Evolutionary conservation across 306 rosid species (phyloP).

Genomic region (Casuarina cunninghamiana): DNA sequence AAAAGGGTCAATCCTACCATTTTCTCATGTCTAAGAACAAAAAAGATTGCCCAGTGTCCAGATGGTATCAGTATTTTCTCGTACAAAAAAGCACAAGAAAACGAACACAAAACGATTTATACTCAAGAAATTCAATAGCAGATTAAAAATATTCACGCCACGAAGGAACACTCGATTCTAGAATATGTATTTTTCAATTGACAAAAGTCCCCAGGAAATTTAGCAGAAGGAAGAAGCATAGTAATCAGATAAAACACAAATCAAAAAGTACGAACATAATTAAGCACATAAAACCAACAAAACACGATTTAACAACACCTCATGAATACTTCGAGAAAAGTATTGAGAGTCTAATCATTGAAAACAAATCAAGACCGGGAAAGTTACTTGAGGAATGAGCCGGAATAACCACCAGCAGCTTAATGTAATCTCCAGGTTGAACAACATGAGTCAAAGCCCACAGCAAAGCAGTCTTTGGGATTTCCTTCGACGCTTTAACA

Average conservation of each 20-base stretch:
- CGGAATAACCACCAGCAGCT: conserved; percentile 77
- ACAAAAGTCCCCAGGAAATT: background rate
- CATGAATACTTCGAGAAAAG: conserved; percentile 9
- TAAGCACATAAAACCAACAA: conserved; percentile 1
- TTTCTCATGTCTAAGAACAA: background rate
- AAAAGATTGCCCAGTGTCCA: background rate
- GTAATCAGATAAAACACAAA: background rate
- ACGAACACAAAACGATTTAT: background rate
- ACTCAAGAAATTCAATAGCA: background rate
- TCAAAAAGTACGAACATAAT: background rate
- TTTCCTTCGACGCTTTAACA: conserved; percentile 76
- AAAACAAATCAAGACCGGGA: background rate
- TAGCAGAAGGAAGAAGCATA: background rate
- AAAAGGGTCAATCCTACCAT: background rate
- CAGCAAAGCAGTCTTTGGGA: conserved; percentile 68
- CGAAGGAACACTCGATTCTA: background rate
- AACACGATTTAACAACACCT: background rate
- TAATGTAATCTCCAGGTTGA: conserved; percentile 90
- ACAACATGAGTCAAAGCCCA: conserved; percentile 99
- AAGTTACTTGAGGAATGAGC: conserved; percentile 58
- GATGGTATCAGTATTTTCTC: background rate
- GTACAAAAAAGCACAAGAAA: background rate
- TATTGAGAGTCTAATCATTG: conserved; percentile 2
- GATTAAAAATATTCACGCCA: background rate
- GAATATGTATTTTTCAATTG: background rate